Base-by-base conservation (phyloP, 371 early-diverging fungal species). In the Neoconidiobolus thromboides region DNA sequence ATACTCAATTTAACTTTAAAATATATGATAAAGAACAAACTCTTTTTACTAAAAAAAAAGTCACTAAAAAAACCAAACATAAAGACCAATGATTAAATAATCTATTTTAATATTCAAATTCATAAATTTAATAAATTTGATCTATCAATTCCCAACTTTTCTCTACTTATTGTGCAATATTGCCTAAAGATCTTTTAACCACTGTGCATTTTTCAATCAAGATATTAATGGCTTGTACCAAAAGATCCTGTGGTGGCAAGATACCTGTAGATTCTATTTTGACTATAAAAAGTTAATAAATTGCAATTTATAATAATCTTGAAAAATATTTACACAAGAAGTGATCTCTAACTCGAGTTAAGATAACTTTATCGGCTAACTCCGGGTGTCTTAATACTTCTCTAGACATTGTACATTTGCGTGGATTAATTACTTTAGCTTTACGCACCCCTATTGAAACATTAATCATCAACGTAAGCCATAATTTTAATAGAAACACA, bases 341-440 rank as follows among this genome's bases (percentile, higher is more conserved):
- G 72, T 98, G 95, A 67, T 96, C 91, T 58, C 89, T 84, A 43
- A 89, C 81, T 60, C 97, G 81, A 43, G 85, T 82, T 60, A 99
- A 73, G 55, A 81, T 79, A 54, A 99, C 97, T 67, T 85, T 91
- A 65, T 82, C 82, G 60, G 87, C 79, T 64, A 98, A 96, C 72
- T 95, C 92, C 42, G 79, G 73, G 67, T 97, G 93, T 48, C 98
- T 82, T 63, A 99, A 74, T 2, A 87, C 93, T 70, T 98, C 96
- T 55, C 99, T 81, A 65, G 89, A 91, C 43, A 96, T 91, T 2
- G 93, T 91, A 69, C 97, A 98, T 69, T 87, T 85, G 62, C 99
- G 81, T 53, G 96, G 80, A 69, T 97, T 91, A 9, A 76, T 84
- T 3, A 99, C 92, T 58, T 77, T 74, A 41, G 97, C 98, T 66